phyloP scores from a whole-genome alignment of 495 filamentous ascomycete genomes.

The Aspergillus coremiiformis region DNA sequence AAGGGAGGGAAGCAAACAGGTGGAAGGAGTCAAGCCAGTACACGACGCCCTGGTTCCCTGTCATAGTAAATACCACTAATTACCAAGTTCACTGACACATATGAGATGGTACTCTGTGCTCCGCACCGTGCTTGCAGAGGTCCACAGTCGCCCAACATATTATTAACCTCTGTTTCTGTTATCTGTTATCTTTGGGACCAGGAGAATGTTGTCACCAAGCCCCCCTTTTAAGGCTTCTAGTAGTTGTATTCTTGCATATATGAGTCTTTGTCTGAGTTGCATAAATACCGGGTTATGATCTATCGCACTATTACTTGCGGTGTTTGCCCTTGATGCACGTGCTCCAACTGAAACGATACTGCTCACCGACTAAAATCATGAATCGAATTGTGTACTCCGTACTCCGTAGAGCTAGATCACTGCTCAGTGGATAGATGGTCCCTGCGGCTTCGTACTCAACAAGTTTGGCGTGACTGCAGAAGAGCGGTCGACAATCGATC shows the following conservation, averaged over 20 bases:
- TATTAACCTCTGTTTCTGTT: no score
- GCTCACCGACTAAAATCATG: neutral
- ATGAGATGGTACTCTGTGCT: no score
- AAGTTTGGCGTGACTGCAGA: neutral
- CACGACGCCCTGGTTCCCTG: no score
- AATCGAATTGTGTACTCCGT: neutral
- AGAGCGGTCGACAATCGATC: neutral
- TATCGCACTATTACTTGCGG: neutral
- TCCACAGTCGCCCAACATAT: no score
- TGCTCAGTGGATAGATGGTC: neutral
- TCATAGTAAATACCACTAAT: no score
- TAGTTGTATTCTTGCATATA: neutral
- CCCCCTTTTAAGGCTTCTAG: neutral
- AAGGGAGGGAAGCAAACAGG: no score
- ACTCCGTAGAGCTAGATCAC: no score
- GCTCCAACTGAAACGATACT: neutral
- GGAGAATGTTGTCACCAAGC: neutral
- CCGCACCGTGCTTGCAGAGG: no score
- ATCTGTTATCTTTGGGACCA: no score
- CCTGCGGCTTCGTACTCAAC: neutral
- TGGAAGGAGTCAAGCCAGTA: no score
- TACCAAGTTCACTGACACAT: no score
- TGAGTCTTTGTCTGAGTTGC: neutral
- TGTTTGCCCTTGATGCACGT: neutral
- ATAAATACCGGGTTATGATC: neutral